Conservation (phyloP, 2,329 filamentous ascomycete species). For the Ophiosphaerella herpotricha region DNA sequence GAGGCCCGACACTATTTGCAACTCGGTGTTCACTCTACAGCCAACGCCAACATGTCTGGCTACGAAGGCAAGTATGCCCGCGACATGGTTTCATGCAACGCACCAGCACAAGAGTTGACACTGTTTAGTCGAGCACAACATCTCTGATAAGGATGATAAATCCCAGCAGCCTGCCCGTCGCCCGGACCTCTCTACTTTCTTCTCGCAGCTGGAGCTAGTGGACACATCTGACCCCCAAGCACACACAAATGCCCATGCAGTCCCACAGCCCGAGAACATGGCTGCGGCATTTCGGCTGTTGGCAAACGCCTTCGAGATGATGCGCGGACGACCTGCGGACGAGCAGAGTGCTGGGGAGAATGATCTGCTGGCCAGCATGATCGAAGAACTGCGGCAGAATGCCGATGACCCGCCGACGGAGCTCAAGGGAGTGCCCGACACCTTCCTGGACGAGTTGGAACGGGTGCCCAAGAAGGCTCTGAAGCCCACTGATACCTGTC, state of each 20-base stretch:
- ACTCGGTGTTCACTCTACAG: constrained; percentile 33
- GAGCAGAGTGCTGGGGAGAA: constrained; percentile 29
- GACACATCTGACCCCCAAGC: constrained; percentile 57
- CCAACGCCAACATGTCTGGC: constrained; percentile 47
- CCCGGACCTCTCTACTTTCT: constrained; percentile 69
- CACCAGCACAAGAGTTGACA: constrained; percentile 19
- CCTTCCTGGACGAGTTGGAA: constrained; percentile 64
- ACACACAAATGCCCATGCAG: constrained; percentile 61
- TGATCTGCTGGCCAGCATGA: constrained; percentile 59
- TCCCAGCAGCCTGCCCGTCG: constrained; percentile 54
- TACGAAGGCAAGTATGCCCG: constrained; percentile 48
- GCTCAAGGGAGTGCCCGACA: constrained; percentile 65
- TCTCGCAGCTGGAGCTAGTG: constrained; percentile 63
- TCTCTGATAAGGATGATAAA: constrained; percentile 44
- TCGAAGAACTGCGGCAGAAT: constrained; percentile 58
- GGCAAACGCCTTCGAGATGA: constrained; percentile 64
- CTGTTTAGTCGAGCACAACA: constrained; percentile 55
- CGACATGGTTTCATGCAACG: not conserved
- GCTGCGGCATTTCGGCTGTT: constrained; percentile 63
- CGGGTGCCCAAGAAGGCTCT: constrained; percentile 62
- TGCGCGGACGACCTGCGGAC: constrained; percentile 52
- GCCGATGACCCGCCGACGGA: constrained; percentile 64
- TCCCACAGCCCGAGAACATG: constrained; percentile 65
- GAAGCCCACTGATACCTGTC: constrained; percentile 59
- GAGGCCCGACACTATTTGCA: not conserved